Evolutionary conservation across 148 eudicot genomes (phyloP), one percentile per base, ranked within the genome.

Genomic region (Heliosperma pusillum): DNA sequence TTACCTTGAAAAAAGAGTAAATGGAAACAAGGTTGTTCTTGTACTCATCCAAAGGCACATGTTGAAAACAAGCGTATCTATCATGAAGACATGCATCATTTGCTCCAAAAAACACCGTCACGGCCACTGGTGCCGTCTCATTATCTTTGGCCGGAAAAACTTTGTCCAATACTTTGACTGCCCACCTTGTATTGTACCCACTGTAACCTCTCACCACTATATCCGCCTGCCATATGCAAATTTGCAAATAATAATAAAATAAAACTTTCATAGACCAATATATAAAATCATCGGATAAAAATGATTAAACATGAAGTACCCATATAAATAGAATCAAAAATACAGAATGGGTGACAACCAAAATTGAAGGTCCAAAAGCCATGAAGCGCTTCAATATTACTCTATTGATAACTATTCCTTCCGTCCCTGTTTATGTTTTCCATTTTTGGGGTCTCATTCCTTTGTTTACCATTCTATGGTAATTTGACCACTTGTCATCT

Each of bases 161-260:
- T 70, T 63, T 85, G 50, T 88, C 85, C 56, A 91, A 29, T 60
- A 85, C 90, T 78, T 79, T 83, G 7, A 91, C 66, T 5, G 93
- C 97, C 97, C 97, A 94, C 58, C 96, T 83, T 3, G 98, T 90
- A 70, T 90, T 94, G 81, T 94, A 94, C 75, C 98, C 98, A 77
- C 97, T 88, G 75, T 89, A 91, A 25, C 98, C 98, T 77, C 98
- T 85, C 57, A 88, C 62, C 82, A 90, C 81, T 75, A 94, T 84
- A 85, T 94, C 98, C 27, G 77, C 86, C 97, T 93, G 72, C 61
- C 44, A 55, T 44, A 64, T 5, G 7, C 19, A 36, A 26, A 59
- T 3, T 22, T 72, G 30, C 1, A 66, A n/a, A n/a, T 29, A 29
- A 29, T 29, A 29, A 29, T 29, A 29, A 52, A 53, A 75, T 70